Evolutionary conservation across 2,329 filamentous ascomycete genomes (phyloP).

Genomic region (Drechslera avenae): DNA sequence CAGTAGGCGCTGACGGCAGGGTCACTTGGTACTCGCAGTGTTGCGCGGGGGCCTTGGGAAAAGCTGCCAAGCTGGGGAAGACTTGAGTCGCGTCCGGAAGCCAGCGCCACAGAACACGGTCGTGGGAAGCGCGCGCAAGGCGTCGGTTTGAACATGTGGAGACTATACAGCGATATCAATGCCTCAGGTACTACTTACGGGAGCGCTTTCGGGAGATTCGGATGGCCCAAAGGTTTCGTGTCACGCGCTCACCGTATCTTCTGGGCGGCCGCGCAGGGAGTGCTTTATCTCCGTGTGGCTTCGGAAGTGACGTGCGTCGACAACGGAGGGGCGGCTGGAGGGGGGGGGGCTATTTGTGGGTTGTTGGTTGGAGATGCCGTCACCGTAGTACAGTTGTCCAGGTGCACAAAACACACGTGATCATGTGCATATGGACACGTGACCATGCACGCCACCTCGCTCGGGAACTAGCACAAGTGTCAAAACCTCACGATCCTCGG

Average conservation of each 20-base stretch:
- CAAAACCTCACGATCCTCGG: too few relatives aligned
- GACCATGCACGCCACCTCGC: too few relatives aligned
- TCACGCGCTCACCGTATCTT: slow-evolving; percentile 30
- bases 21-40: slow-evolving; percentile 23
- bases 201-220: slow-evolving; percentile 5
- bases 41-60: background rate
- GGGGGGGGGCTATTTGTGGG: background rate
- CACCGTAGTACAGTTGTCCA: slow-evolving; percentile 10
- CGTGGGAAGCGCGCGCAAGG: slow-evolving; percentile 3
- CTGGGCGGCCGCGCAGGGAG: slow-evolving; percentile 14
- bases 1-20: slow-evolving; percentile 20
- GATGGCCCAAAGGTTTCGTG: slow-evolving; percentile 21
- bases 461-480: too few relatives aligned
- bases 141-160: slow-evolving; percentile 14
- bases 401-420: background rate
- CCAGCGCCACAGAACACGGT: slow-evolving; percentile 12
- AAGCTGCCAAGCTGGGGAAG: slow-evolving; percentile 25
- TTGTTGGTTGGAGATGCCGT: slow-evolving; percentile 3
- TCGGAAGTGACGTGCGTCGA: slow-evolving; percentile 16
- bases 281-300: slow-evolving; percentile 17
- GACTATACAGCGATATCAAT: background rate
- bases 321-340: slow-evolving; percentile 3
- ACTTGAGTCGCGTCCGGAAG: slow-evolving; percentile 20
- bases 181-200: too few relatives aligned
- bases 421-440: too few relatives aligned